These are phyloP conservation scores for Cryptococcus sp. DNA, from an alignment of 1,284 basidiomycete genomes.

Conservation along the genomic window DNA sequence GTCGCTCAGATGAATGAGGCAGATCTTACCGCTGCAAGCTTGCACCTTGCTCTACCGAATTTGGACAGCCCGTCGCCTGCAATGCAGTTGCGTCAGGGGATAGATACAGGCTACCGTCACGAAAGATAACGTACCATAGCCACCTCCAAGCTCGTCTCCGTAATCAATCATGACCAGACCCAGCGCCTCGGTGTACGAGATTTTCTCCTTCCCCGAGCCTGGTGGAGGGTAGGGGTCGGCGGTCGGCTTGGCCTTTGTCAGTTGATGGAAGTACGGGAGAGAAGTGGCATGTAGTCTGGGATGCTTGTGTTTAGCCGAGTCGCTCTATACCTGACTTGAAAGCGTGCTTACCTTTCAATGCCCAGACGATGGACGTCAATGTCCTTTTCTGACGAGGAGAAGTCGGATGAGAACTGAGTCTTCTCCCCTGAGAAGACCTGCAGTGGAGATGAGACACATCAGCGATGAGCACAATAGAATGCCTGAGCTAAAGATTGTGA, in stretches of 20 bases:
- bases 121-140: slow-evolving; percentile 54
- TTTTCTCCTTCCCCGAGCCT: slow-evolving; percentile 47
- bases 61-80: slow-evolving; percentile 63
- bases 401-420: slow-evolving; percentile 65
- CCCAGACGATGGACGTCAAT: slow-evolving; percentile 67
- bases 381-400: slow-evolving; percentile 67
- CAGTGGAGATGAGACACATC: not conserved
- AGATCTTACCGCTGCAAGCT: slow-evolving; percentile 64
- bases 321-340: not conserved
- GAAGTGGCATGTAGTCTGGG: slow-evolving; percentile 50
- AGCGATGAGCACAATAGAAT: not conserved
- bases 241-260: slow-evolving; percentile 47
- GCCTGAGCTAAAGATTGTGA: not conserved
- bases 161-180: slow-evolving; percentile 83
- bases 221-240: slow-evolving; percentile 48
- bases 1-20: not conserved
- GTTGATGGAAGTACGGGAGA: slow-evolving; percentile 42
- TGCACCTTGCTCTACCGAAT: slow-evolving; percentile 77
- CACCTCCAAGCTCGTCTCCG: slow-evolving; percentile 74
- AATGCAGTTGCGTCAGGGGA: slow-evolving; percentile 5
- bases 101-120: not conserved
- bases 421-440: slow-evolving; percentile 66
- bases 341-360: slow-evolving; percentile 59
- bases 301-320: not conserved
- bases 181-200: slow-evolving; percentile 69